Percentiles rank a stretch among this genome's conserved stretches.
Conservation (phyloP, 2,329 filamentous ascomycete species). For the Aspergillus chevalieri region DNA sequence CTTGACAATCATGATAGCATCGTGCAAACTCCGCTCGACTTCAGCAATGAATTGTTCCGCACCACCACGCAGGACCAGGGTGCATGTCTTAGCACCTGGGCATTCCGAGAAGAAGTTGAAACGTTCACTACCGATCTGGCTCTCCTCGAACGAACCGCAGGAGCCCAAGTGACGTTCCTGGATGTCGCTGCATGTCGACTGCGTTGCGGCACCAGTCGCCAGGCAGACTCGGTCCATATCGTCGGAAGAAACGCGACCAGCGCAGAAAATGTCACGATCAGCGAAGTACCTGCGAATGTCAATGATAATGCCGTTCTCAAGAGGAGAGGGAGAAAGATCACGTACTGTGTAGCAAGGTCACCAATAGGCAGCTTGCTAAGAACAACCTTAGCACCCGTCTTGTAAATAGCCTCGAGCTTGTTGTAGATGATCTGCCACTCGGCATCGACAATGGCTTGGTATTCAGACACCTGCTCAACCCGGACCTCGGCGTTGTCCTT, state of each 20-base stretch:
- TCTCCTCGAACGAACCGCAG: constrained; percentile 87
- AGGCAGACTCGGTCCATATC: constrained; percentile 96
- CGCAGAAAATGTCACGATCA: constrained; percentile 96
- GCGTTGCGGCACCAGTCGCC: constrained; percentile 83
- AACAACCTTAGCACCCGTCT: constrained; percentile 94
- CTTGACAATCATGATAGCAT: constrained; percentile 99
- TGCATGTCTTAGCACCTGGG: constrained; percentile 93
- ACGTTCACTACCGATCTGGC: constrained; percentile 92
- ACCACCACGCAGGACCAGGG: constrained; percentile 85
- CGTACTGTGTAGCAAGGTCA: constrained; percentile 84
- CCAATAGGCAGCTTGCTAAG: constrained; percentile 96
- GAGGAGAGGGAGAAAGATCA: constrained; percentile 2
- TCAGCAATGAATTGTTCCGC: constrained; percentile 99
- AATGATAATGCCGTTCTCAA: constrained; percentile 2
- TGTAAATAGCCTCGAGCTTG: constrained; percentile 91
- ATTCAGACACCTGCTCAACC: constrained; percentile 96
- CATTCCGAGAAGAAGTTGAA: constrained; percentile 99
- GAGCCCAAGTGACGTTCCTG: constrained; percentile 80
- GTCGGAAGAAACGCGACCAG: constrained; percentile 81
- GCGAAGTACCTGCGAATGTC: constrained; percentile 63
- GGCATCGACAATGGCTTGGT: constrained; percentile 97
- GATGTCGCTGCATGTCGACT: constrained; percentile 96
- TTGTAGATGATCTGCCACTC: constrained; percentile 99
- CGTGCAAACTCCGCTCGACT: constrained; percentile 93
- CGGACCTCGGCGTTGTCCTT: constrained; percentile 99